phyloP scores from a whole-genome alignment of 192 early-diverging fungal species.

The Funneliformis mosseae region DNA sequence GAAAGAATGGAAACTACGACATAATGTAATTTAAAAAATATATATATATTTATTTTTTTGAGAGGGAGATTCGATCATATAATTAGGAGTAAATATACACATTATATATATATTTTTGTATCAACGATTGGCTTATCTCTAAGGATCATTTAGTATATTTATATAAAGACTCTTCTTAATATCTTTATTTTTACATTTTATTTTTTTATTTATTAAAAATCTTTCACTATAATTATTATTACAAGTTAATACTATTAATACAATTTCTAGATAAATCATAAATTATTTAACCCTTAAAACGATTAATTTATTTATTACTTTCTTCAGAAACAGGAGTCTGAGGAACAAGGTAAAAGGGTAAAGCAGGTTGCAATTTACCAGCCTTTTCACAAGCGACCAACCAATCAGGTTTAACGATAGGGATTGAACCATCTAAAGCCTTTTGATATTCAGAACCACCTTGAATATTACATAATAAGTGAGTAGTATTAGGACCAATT shows the following conservation, averaged over 20 bases:
- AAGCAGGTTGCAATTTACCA: slow-evolving; percentile 81
- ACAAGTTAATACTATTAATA: background rate
- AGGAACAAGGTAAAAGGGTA: slow-evolving; percentile 58
- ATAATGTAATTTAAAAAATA: background rate
- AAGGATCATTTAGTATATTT: background rate
- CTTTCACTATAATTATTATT: background rate
- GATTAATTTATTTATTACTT: background rate
- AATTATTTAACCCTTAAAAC: background rate
- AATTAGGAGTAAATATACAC: background rate
- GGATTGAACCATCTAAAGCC: slow-evolving; percentile 89
- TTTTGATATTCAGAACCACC: slow-evolving; percentile 86
- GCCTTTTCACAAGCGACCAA: slow-evolving; percentile 88
- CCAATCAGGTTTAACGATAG: slow-evolving; percentile 95
- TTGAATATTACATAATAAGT: slow-evolving; percentile 84
- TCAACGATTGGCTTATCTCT: background rate
- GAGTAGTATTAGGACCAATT: slow-evolving; percentile 87
- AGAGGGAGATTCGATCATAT: background rate
- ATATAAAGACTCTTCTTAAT: background rate
- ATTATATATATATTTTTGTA: background rate
- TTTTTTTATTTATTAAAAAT: background rate
- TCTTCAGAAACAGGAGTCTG: background rate
- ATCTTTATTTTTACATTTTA: background rate
- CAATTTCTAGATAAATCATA: background rate
- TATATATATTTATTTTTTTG: background rate
- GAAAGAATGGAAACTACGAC: background rate